Conservation (phyloP, 1,284 basidiomycete genomes). For the Cutaneotrichosporon sp. region DNA sequence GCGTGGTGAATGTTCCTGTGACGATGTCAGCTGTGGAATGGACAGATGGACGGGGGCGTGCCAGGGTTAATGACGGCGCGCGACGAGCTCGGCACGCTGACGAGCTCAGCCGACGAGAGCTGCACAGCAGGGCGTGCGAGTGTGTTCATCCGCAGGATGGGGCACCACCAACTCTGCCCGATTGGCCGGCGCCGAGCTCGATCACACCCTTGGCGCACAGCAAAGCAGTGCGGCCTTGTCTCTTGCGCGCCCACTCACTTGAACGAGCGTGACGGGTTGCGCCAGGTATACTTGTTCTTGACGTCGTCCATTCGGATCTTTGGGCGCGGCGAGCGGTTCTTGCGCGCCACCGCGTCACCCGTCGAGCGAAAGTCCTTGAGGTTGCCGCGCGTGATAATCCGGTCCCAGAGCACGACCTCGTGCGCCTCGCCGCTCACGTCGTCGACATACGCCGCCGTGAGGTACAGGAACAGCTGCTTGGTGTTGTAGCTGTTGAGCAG, state of each 20-base stretch:
- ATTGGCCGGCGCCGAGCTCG: background rate
- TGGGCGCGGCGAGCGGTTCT: conserved; percentile 11
- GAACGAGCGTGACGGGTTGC: conserved; percentile 47
- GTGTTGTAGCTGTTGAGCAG: conserved; percentile 55
- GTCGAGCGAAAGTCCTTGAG: conserved; percentile 44
- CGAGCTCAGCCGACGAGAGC: too few species aligned
- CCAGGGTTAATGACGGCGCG: background rate
- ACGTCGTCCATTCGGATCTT: conserved; percentile 44
- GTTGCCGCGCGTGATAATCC: conserved; percentile 47
- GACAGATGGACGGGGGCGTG: background rate
- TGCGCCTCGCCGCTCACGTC: conserved; percentile 30
- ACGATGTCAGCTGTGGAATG: conserved; percentile 9
- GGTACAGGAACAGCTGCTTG: conserved; percentile 55
- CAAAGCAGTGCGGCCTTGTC: background rate
- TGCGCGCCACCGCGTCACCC: conserved; percentile 24
- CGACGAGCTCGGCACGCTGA: background rate
- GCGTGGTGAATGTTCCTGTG: conserved; percentile 42
- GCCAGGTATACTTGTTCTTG: conserved; percentile 51
- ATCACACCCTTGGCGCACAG: background rate
- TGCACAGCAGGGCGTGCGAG: background rate
- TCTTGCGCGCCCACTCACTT: conserved; percentile 42
- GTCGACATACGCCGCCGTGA: conserved; percentile 50
- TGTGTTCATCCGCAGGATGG: too few species aligned
- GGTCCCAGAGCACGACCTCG: conserved; percentile 55
- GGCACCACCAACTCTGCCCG: too few species aligned